Evolutionary conservation across 805 yeast genomes (phyloP).

Genomic region (Maudiozyma saulgeensis): DNA sequence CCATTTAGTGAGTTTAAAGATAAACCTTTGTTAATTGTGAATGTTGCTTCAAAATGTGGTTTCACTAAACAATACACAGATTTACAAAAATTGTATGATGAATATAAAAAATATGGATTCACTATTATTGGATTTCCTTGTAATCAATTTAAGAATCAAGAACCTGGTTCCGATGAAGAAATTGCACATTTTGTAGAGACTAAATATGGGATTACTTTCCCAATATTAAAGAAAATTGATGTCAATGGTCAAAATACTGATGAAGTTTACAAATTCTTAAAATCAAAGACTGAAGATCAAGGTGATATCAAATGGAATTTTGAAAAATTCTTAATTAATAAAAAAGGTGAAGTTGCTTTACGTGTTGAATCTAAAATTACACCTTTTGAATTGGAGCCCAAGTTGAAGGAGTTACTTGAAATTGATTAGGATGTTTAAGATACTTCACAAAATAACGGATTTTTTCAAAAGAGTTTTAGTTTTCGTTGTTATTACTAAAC

Average conservation of each 20-base stretch:
- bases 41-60: conserved; percentile 81
- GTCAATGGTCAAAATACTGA: conserved; percentile 81
- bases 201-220: conserved; percentile 89
- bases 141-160: conserved; percentile 78
- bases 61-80: conserved; percentile 71
- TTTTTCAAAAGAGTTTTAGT: background rate
- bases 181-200: conserved; percentile 62
- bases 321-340: conserved; percentile 55
- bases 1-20: conserved; percentile 58
- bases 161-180: conserved; percentile 60
- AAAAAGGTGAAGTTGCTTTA: conserved; percentile 44
- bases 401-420: conserved; percentile 41
- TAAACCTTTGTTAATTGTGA: conserved; percentile 73
- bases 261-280: conserved; percentile 72
- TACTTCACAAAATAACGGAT: background rate
- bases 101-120: conserved; percentile 54
- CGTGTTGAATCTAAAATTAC: conserved; percentile 61
- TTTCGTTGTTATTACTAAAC: too few species aligned
- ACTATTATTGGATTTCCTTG: conserved; percentile 80
- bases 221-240: conserved; percentile 74
- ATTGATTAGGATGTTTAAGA: background rate
- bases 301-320: conserved; percentile 79
- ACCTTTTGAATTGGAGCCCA: conserved; percentile 51
- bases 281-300: conserved; percentile 46
- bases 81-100: conserved; percentile 56